Evolutionary conservation across 768 basidiomycete genomes (phyloP), one percentile per base, ranked within the genome.

Genomic region (Tylopilus vinaceipallidus): DNA sequence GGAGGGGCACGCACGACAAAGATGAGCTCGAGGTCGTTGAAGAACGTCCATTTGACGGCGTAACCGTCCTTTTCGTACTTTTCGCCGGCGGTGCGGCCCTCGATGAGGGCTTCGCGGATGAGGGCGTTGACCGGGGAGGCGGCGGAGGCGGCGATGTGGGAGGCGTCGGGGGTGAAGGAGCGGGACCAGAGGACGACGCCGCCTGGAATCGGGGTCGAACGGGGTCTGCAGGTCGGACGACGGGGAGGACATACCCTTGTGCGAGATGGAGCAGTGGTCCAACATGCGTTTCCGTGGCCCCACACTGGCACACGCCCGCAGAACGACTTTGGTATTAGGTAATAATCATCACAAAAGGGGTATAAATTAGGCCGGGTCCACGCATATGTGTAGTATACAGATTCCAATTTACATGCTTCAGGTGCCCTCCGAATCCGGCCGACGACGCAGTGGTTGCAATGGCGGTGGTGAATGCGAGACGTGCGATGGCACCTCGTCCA

Each of bases 61-160:
- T 93, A 95, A 2, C 95, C 95, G 59, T 95, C 95, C 66, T 85
- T 93, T 71, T 95, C 94, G 65, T 91, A 94, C 53, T 82, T 87
- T 52, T 89, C 82, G 50, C 91, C 90, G 0, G 88, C 67, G 8
- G 83, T 83, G 13, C 88, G 80, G 23, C 93, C 91, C 63, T 98
- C 94, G 60, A 98, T 95, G 47, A 98, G 78, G 4, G 91, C 91
- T 55, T 94, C 91, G 35, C 87, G 84, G 57, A 95, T 84, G 61
- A 95, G 84, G 22, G 87, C 81, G 71, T 94, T 94, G 47, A 95
- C 83, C 3, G 92, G 93, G 2, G 89, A 92, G 13, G 85, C 75
- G 3, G 87, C 73, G 17, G 88, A 86, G 35, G 81, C 75, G 24
- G 83, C 80, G 33, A 90, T 72, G 12, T 82, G 75, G 6, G 81